These are phyloP conservation scores for Hymenoscyphus fructigenus DNA, from an alignment of 2,329 filamentous ascomycete genomes.

Conservation along the genomic window DNA sequence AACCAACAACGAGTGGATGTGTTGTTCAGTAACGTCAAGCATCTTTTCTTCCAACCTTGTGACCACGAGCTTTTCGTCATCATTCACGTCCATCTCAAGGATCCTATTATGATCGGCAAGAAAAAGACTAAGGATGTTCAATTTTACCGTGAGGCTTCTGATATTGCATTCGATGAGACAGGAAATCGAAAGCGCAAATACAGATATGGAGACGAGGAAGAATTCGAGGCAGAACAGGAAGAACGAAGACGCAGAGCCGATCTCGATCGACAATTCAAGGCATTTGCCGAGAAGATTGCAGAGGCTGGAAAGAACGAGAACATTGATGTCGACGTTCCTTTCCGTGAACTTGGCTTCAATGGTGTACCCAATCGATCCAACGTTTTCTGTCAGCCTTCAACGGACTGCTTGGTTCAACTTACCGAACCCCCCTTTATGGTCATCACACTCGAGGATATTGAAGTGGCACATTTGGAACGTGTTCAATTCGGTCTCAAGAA, in stretches of 20 bases:
- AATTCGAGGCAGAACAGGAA: conserved; percentile 98
- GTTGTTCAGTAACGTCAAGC: conserved; percentile 96
- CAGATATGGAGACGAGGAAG: conserved; percentile 95
- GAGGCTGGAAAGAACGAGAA: conserved; percentile 90
- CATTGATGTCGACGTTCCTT: conserved; percentile 92
- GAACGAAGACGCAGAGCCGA: conserved; percentile 88
- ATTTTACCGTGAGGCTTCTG: conserved; percentile 95
- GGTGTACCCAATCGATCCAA: conserved; percentile 95
- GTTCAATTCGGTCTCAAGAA: conserved; percentile 98
- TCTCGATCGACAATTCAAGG: conserved; percentile 92
- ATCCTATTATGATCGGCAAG: conserved; percentile 95
- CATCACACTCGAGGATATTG: conserved; percentile 91
- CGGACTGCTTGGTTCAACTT: conserved; percentile 93
- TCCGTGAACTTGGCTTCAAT: conserved; percentile 93
- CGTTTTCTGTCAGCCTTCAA: conserved; percentile 92
- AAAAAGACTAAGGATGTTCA: conserved; percentile 99
- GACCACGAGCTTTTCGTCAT: conserved; percentile 96
- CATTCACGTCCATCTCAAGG: conserved; percentile 96
- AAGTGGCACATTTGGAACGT: conserved; percentile 92
- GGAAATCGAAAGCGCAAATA: conserved; percentile 98
- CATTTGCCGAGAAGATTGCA: conserved; percentile 95
- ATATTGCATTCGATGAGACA: conserved; percentile 98
- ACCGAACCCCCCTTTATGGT: conserved; percentile 97
- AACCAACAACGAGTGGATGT: conserved; percentile 85
- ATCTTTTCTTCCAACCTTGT: conserved; percentile 98